Base-by-base conservation (phyloP, 106 monocot species). In the Phalaenopsis equestris region DNA sequence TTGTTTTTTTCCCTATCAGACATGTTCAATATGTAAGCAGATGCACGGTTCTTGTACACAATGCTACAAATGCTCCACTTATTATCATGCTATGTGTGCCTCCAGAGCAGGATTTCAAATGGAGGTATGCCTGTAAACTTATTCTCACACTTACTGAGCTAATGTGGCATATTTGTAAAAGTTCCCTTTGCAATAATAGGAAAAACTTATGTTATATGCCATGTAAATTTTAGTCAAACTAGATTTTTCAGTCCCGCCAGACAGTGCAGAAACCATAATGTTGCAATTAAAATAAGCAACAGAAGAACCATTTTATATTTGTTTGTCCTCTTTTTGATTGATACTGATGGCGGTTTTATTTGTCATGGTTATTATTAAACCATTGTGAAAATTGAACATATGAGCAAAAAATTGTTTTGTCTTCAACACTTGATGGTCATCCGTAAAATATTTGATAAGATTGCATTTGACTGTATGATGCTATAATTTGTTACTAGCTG, bases 21-120 rank as follows among this genome's bases (percentile, higher is more conserved):
- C 78, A 15, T 95, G 94, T 87, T 85, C 86, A 72, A 88, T 99
- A 86, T 99, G 99, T 67, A 92, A 99, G 87, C 91, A 99, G 79
- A 84, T 89, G 84, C 94, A 98, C 86, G 98, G 98, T 55, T 87
- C 98, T 41, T 98, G 98, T 78, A 94, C 91, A 79, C 89, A 94
- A 68, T 98, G 98, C 83, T 87, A 81, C 82, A 88, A 84, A 72
- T 98, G 98, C 78, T 89, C 90, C 5, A 88, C 92, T 79, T 93
- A 86, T 80, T 98, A 92, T 82, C 98, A 98, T 90, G 89, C 92
- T 42, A 90, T 92, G 90, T 98, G 98, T 85, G 98, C 98, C 46
- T 92, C 98, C 77, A 92, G 94, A 88, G 98, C 98, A 41, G 98
- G 98, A 79, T 91, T 91, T 72, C 85, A 89, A 78, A 98, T 98